Percentiles rank a stretch among this genome's conserved stretches.
Conservation (phyloP, 306 rosid species). For the Sicyos edulis region DNA sequence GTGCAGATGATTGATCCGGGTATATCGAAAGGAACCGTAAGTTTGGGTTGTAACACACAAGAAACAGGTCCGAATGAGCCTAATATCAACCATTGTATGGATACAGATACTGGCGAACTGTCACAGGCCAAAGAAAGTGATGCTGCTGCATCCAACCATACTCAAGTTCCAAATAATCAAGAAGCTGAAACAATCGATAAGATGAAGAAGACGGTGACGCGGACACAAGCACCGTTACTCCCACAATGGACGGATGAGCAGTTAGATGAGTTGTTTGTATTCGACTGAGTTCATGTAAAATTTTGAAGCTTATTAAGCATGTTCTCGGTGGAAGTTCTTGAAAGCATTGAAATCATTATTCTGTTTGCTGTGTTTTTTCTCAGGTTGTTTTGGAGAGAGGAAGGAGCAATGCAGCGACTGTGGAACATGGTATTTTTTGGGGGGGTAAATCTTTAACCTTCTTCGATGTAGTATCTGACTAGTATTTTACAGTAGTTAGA, state of each 20-base stretch:
- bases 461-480: neutral
- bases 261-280: slow-evolving; percentile 57
- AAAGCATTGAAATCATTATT: no score
- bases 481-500: neutral
- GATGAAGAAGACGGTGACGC: slow-evolving; percentile 23
- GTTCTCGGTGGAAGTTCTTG: neutral
- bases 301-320: neutral
- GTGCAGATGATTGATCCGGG: slow-evolving; percentile 16
- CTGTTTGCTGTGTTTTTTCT: no score
- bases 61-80: slow-evolving; percentile 25
- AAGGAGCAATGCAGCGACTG: no score
- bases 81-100: slow-evolving; percentile 20
- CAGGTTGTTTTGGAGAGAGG: no score
- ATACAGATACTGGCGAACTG: slow-evolving; percentile 22
- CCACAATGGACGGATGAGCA: slow-evolving; percentile 87
- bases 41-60: slow-evolving; percentile 17
- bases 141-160: slow-evolving; percentile 23
- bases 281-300: slow-evolving; percentile 38
- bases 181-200: slow-evolving; percentile 22
- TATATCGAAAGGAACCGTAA: neutral
- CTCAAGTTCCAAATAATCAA: slow-evolving; percentile 23
- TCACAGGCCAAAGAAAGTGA: slow-evolving; percentile 22
- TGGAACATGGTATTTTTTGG: no score
- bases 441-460: neutral
- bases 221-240: slow-evolving; percentile 29